These are phyloP conservation scores for Monilinia fructicola DNA, from an alignment of 2,329 filamentous ascomycete species.

Conservation along the genomic window DNA sequence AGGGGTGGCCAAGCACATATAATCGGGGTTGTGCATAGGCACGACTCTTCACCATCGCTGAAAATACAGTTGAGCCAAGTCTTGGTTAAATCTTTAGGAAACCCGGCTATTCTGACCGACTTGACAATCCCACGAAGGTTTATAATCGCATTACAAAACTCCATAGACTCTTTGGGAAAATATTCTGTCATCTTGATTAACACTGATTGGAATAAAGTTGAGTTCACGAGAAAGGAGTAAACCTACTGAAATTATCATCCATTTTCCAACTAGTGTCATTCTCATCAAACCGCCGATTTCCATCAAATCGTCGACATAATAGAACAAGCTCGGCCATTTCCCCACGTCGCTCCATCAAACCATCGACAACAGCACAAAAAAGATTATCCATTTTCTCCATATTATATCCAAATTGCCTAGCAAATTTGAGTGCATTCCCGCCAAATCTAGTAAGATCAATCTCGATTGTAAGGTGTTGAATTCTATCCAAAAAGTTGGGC, in stretches of 20 bases:
- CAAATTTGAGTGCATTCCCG: slow-evolving; percentile 27
- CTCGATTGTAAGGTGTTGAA: slow-evolving; percentile 39
- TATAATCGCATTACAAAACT: slow-evolving; percentile 26
- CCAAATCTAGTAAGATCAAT: slow-evolving; percentile 39
- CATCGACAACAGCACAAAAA: slow-evolving; percentile 25
- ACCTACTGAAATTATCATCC: background rate
- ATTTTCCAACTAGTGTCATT: slow-evolving; percentile 7
- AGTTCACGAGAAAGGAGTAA: background rate
- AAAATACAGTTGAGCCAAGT: slow-evolving; percentile 28
- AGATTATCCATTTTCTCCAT: slow-evolving; percentile 29
- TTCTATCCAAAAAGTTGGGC: slow-evolving; percentile 26
- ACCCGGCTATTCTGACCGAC: slow-evolving; percentile 30
- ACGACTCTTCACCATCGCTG: slow-evolving; percentile 11
- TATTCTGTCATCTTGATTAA: slow-evolving; percentile 21
- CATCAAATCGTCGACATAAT: slow-evolving; percentile 29
- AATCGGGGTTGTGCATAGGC: slow-evolving; percentile 9
- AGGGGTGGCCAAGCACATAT: slow-evolving; percentile 26
- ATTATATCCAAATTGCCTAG: slow-evolving; percentile 25
- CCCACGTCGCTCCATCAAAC: slow-evolving; percentile 24
- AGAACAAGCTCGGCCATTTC: slow-evolving; percentile 27
- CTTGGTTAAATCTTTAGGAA: slow-evolving; percentile 27
- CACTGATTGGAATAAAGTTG: background rate
- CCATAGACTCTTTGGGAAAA: slow-evolving; percentile 27
- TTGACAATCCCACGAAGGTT: slow-evolving; percentile 28
- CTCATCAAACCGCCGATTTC: slow-evolving; percentile 23